Percentiles rank a stretch among this genome's conserved stretches.
Evolutionary conservation across 805 yeast genomes (phyloP).

Genomic region (Scheffersomyces stipitis): DNA sequence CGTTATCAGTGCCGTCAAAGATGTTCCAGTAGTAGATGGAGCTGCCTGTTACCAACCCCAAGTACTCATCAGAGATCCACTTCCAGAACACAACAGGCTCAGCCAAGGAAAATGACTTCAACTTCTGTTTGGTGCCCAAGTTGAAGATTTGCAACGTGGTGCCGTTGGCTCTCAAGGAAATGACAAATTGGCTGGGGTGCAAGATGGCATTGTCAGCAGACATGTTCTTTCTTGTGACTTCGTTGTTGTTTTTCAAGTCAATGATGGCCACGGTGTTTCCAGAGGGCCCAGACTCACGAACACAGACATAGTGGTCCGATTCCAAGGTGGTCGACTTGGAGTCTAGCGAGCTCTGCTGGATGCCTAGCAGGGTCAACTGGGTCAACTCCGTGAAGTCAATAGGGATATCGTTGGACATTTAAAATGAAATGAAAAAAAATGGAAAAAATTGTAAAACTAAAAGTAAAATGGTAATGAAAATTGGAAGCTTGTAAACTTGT

Average conservation of each 20-base stretch:
- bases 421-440: background rate
- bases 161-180: slow-evolving; percentile 93
- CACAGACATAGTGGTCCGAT: slow-evolving; percentile 86
- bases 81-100: slow-evolving; percentile 95
- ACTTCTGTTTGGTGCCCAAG: slow-evolving; percentile 79
- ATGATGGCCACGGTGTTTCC: slow-evolving; percentile 94
- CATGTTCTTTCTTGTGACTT: slow-evolving; percentile 88
- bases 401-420: too few species aligned
- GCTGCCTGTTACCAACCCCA: slow-evolving; percentile 84
- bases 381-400: slow-evolving; percentile 95
- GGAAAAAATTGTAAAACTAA: background rate
- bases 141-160: slow-evolving; percentile 94
- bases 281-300: slow-evolving; percentile 59
- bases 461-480: background rate
- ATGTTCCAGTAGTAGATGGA: slow-evolving; percentile 80
- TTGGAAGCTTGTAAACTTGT: background rate
- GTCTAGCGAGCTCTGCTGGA: slow-evolving; percentile 80
- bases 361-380: slow-evolving; percentile 83
- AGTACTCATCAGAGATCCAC: slow-evolving; percentile 72
- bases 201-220: slow-evolving; percentile 96
- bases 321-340: slow-evolving; percentile 94
- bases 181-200: slow-evolving; percentile 88
- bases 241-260: slow-evolving; percentile 75
- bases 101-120: slow-evolving; percentile 80
- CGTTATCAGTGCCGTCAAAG: slow-evolving; percentile 71